Base-by-base conservation (phyloP, 1,284 basidiomycete species). In the Coniferiporia sulphurascens region DNA sequence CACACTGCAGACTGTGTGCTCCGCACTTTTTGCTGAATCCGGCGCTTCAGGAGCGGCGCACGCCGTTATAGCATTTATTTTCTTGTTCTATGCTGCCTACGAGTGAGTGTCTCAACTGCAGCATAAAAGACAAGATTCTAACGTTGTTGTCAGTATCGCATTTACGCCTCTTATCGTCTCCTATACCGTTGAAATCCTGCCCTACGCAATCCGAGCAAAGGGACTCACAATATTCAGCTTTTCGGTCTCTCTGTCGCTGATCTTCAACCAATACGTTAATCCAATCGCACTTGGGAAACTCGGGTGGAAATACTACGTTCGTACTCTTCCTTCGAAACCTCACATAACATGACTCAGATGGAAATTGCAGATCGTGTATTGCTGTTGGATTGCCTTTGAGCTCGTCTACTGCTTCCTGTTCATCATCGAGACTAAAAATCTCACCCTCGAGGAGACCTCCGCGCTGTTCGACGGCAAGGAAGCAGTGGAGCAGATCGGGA, bases 211-310 rank as follows among this genome's bases (percentile, higher is more conserved):
- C 55, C 87, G 89, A 68, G 87, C 90, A 52, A 91, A 91, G 76
- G 89, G 89, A 58, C 83, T 91, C 74, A 88, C 80, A 64, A 69
- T 91, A 53, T 86, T 88, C 75, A 84, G 81, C 73, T 83, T 89
- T 63, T 73, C 79, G 60, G 80, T 87, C 65, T 85, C 84, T 13
- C 58, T 83, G 32, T 81, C 87, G 0, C 80, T 88, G 63, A 84
- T 87, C 63, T 89, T 91, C 76, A 91, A 91, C 71, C 87, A 91
- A 71, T 91, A 89, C 67, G 82, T 86, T 69, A 92, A 91, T 75
- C 89, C 89, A 12, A 80, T 91, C 65, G 87, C 86, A 8, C 76
- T 86, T 51, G 72, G 35, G 34, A 69, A 66, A 41, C 72, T 89
- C 55, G 73, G 69, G 49, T 91, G 89, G 89, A 87, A 82, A 66